Base-by-base conservation (phyloP, 352 stramenopile genomes). In the Phytopythium chamaehyphon region DNA sequence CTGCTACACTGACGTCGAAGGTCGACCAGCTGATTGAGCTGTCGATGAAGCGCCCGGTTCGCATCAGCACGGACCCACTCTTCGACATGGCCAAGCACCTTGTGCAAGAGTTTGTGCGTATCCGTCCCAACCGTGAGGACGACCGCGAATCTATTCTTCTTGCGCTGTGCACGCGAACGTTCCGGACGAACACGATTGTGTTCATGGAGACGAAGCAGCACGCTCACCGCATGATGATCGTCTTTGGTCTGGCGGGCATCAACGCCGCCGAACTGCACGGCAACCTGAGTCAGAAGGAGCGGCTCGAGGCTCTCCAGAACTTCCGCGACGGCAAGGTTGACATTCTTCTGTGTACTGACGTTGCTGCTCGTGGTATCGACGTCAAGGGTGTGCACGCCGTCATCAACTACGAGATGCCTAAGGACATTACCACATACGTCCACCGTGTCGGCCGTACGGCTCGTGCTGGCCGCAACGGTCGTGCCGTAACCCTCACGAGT, bases 391-490 rank as follows among this genome's bases (percentile, higher is more conserved):
- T 99, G 11, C 79, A 99, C 59, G 93, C 93, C 18, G 97, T 99
- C 4, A 98, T 99, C 66, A 99, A 99, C 77, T 99, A 98, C 76
- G 97, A 99, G 67, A 99, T 99, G 96, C 97, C 98, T 1, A 95
- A 97, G 62, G 87, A 98, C 55, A 84, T 98, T 12, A 96, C 92
- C 35, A 99, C 94, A 1, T 99, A 99, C 66, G 96, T 99, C 19
- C 97, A 99, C 75, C 88, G 98, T 49, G 97, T 99, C 44, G 97
- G 97, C 36, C 88, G 98, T 63, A 99, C 97, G 28, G 98, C 97
- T 35, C 92, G 98, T 78, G 96, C 97, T 18, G 97, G 97, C 15
- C 92, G 96, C 59, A 96, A 96, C 51, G 83, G 84, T 53, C 82
- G 81, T 58, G 83, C 87, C 1, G 86, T 97, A 43, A 96, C 89